Base-by-base conservation (phyloP, 2,329 filamentous ascomycete species). In the Fusarium ramigenum region DNA sequence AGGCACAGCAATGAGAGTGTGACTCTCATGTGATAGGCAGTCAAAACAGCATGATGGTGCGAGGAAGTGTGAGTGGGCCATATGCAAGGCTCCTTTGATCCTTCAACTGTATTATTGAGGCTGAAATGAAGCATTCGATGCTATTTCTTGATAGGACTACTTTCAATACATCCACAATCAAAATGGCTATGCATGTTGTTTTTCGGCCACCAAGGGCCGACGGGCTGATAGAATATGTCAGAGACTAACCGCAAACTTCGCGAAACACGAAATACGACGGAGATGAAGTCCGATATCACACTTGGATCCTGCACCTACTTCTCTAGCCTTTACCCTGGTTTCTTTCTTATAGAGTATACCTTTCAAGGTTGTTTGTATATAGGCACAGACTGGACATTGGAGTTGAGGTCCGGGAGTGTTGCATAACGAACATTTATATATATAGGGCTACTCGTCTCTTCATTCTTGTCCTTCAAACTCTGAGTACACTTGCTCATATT, bases 11-110 rank as follows among this genome's bases (percentile, higher is more conserved):
- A 28, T 28, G n/a, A 32, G 21, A 32, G 28, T 8, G 15, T 30
- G 15, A 18, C 8, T 43, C 25, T 43, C 21, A 32, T 23, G 5
- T 61, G 37, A 49, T 39, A 44, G 30, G 21, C 18, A 37, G 43
- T 34, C 34, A 36, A 43, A 66, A 50, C 34, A 47, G 63, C 50
- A 66, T 50, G 43, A 66, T 66, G 62, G 43, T 39, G 62, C 63
- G 63, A 66, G 63, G 23, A 66, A 66, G 63, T 50, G 46, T 61
- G 53, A 34, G 65, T 65, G 67, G 67, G 47, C 36, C 40, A 23
- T 64, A n/a, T 60, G 25, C 30, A 43, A 69, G 49, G 28, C 50
- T 66, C 53, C 60, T 47, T 53, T 40, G 43, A 57, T 67, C 46
- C 36, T 32, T 54, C 57, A 50, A 43, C 21, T 49, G 28, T 21